These are phyloP conservation scores for Cordyceps pruinosa DNA, from an alignment of 2,329 filamentous ascomycete genomes.

Conservation along the genomic window DNA sequence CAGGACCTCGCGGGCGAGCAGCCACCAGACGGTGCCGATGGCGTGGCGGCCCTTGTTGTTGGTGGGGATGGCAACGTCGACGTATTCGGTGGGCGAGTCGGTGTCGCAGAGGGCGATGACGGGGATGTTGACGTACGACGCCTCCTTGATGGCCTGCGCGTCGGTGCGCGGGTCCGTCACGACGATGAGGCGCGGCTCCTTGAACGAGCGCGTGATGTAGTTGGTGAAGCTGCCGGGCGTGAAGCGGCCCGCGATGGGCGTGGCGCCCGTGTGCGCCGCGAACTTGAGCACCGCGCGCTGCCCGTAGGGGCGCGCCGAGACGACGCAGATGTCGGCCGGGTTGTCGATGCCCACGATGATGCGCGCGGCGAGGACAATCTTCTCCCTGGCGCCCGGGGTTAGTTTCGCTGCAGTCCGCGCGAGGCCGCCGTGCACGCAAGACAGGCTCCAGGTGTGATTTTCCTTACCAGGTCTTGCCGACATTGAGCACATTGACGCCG, in stretches of 20 bases:
- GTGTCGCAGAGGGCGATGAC: slow-evolving; percentile 99
- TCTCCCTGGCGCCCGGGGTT: slow-evolving; percentile 64
- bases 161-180: slow-evolving; percentile 99
- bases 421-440: no score
- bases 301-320: slow-evolving; percentile 98
- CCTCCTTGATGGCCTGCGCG: slow-evolving; percentile 99
- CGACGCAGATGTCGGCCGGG: slow-evolving; percentile 98
- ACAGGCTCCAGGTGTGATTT: no score
- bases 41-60: slow-evolving; percentile 99
- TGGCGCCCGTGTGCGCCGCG: slow-evolving; percentile 94
- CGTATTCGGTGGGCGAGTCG: slow-evolving; percentile 98
- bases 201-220: slow-evolving; percentile 99
- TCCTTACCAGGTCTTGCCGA: slow-evolving; percentile 99
- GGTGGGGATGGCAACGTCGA: slow-evolving; percentile 98
- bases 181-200: slow-evolving; percentile 98
- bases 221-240: slow-evolving; percentile 99
- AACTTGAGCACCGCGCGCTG: slow-evolving; percentile 99
- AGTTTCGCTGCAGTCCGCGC: not conserved
- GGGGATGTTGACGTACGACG: slow-evolving; percentile 99
- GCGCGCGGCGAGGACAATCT: slow-evolving; percentile 96
- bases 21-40: slow-evolving; percentile 98
- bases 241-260: slow-evolving; percentile 98
- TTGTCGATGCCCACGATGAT: slow-evolving; percentile 99
- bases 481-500: slow-evolving; percentile 98
- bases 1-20: slow-evolving; percentile 98